These are phyloP conservation scores for Ensete glaucum DNA, from an alignment of 176 grass and related monocot genomes.

Conservation along the genomic window DNA sequence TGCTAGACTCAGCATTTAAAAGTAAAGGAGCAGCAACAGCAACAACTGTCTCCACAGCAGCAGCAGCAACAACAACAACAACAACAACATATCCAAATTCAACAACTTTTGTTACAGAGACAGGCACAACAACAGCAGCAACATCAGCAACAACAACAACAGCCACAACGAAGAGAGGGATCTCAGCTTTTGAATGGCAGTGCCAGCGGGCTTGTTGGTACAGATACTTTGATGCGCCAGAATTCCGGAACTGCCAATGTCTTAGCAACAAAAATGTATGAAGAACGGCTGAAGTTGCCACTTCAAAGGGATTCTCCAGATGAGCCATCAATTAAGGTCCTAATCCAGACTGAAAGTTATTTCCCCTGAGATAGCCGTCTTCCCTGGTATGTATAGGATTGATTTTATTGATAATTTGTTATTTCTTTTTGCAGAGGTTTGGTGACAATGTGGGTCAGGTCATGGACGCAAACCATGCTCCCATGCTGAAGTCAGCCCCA, in stretches of 20 bases:
- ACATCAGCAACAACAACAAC: constrained; percentile 29
- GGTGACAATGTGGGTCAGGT: constrained; percentile 73
- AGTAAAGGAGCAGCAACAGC: background rate
- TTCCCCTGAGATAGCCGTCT: background rate
- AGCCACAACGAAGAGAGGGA: constrained; percentile 31
- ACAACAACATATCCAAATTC: background rate
- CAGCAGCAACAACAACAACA: too few relatives aligned
- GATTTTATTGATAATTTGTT: background rate
- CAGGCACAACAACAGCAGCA: too few relatives aligned
- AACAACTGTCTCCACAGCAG: background rate
- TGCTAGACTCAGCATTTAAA: background rate
- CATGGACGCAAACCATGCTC: constrained; percentile 68
- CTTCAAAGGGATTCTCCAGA: constrained; percentile 11
- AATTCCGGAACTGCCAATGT: constrained; percentile 30
- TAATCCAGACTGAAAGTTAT: background rate
- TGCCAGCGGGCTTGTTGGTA: constrained; percentile 28
- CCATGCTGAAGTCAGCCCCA: constrained; percentile 80
- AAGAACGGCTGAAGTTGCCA: constrained; percentile 35
- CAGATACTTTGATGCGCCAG: constrained; percentile 31
- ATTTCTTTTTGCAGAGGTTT: constrained; percentile 57
- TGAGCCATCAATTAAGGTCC: constrained; percentile 10
- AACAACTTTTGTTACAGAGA: too few relatives aligned
- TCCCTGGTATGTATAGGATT: background rate
- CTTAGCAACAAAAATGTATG: constrained; percentile 45
- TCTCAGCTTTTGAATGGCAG: constrained; percentile 30